Evolutionary conservation across 108 stramenopile species (phyloP).

Genomic region (Fistulifera pelliculosa): DNA sequence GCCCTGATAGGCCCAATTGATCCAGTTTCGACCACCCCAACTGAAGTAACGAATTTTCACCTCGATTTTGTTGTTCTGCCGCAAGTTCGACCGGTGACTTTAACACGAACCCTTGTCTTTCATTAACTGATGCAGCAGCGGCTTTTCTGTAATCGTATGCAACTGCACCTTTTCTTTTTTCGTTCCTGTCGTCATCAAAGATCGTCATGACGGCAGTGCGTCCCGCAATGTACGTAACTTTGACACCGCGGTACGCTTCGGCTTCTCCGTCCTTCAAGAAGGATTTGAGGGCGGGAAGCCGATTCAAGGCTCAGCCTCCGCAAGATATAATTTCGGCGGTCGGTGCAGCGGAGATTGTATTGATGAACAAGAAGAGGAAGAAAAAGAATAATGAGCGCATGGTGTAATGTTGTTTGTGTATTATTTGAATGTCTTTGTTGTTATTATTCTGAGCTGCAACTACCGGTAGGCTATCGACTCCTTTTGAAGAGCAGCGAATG

Average conservation of each 20-base stretch:
- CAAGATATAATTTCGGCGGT: conserved; percentile 42
- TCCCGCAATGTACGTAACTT: conserved; percentile 40
- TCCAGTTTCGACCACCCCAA: background rate
- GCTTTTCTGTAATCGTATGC: conserved; percentile 32
- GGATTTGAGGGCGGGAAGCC: conserved; percentile 36
- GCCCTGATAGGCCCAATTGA: too few species aligned
- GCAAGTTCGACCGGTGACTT: conserved; percentile 4
- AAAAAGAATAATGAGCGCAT: background rate
- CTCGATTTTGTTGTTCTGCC: background rate
- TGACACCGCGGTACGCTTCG: conserved; percentile 37
- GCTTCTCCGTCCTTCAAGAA: conserved; percentile 46
- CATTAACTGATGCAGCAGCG: conserved; percentile 45
- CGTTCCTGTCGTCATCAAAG: conserved; percentile 22
- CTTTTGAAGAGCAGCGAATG: too few species aligned
- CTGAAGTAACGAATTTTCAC: background rate
- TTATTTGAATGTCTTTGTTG: too few species aligned
- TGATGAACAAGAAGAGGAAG: background rate
- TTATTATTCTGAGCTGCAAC: too few species aligned
- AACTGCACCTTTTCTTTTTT: conserved; percentile 30
- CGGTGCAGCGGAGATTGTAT: background rate
- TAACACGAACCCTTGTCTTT: conserved; percentile 33
- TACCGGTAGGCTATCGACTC: too few species aligned
- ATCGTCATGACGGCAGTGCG: conserved; percentile 36
- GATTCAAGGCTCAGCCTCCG: conserved; percentile 49
- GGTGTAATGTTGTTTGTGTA: too few species aligned